phyloP scores from a whole-genome alignment of 78 protist species.

The Dictyostelium firmibasis region DNA sequence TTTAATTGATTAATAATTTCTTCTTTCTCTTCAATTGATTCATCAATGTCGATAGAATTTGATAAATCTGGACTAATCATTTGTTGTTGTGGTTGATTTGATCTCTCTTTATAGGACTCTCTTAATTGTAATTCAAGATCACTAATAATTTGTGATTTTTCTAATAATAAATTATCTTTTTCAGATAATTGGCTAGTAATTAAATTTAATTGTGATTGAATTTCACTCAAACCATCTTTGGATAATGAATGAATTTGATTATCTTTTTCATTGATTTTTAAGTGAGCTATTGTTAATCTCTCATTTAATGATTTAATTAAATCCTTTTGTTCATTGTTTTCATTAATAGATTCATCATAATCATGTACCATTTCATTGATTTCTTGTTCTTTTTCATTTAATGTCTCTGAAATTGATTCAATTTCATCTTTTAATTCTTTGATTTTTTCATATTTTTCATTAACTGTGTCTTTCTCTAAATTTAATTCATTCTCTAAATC shows the following conservation, averaged over 20 bases:
- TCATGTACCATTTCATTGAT: neutral
- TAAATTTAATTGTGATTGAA: neutral
- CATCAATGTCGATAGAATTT: neutral
- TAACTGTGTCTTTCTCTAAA: neutral
- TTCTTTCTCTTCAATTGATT: neutral
- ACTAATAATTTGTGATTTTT: slow-evolving; percentile 12
- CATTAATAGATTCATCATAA: neutral
- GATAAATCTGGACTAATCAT: neutral
- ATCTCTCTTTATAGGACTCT: neutral
- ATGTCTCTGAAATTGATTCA: neutral
- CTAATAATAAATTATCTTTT: neutral
- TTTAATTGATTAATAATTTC: neutral
- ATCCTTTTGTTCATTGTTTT: neutral
- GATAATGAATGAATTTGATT: neutral
- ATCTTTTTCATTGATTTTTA: neutral
- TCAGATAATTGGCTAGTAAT: neutral
- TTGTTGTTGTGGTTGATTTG: neutral
- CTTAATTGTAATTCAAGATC: neutral
- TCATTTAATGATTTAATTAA: neutral
- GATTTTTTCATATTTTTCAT: neutral
- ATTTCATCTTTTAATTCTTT: slow-evolving; percentile 1
- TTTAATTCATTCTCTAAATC: neutral
- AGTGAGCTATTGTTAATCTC: neutral
- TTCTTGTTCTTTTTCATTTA: neutral
- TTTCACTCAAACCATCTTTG: neutral